These are phyloP conservation scores for Diaporthe sp. DNA, from an alignment of 2,329 filamentous ascomycete species.

Conservation along the genomic window DNA sequence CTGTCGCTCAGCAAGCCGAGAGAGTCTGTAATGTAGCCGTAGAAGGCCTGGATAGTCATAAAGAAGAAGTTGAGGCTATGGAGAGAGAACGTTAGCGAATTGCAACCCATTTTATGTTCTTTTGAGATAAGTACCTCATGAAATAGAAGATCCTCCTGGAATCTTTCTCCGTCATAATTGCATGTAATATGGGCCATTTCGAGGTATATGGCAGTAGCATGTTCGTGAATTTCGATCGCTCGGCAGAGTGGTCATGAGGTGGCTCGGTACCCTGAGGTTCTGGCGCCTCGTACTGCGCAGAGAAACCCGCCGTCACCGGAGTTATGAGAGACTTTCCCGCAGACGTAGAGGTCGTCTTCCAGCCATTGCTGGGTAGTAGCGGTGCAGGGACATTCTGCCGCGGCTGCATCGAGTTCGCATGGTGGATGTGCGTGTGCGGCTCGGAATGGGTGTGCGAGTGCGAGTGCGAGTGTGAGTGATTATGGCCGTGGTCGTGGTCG, in stretches of 20 bases:
- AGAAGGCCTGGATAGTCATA: conserved; percentile 94
- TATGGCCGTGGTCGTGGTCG: conserved; percentile 43
- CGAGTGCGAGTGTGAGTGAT: conserved; percentile 43
- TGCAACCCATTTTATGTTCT: background rate
- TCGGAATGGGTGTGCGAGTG: conserved; percentile 49
- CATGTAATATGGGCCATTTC: conserved; percentile 82
- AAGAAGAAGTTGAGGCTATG: conserved; percentile 90
- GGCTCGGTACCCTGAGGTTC: conserved; percentile 33
- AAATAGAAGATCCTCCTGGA: conserved; percentile 98
- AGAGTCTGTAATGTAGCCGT: conserved; percentile 93
- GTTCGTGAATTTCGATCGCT: conserved; percentile 77
- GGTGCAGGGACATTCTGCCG: conserved; percentile 51
- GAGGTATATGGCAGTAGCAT: conserved; percentile 78
- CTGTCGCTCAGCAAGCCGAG: conserved; percentile 96
- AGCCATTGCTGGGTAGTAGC: conserved; percentile 50
- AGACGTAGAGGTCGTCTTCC: conserved; percentile 56
- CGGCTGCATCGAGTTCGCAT: conserved; percentile 51
- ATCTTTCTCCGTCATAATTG: conserved; percentile 90
- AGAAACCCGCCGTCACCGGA: conserved; percentile 46
- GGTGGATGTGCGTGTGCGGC: conserved; percentile 46
- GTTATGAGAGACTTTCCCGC: conserved; percentile 56
- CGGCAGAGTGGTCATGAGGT: conserved; percentile 54
- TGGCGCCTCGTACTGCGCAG: conserved; percentile 49
- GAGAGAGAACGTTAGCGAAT: background rate
- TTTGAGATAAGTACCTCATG: conserved; percentile 76